Evolutionary conservation across 495 filamentous ascomycete genomes (phyloP).

Genomic region (Aeminium ludgeri): DNA sequence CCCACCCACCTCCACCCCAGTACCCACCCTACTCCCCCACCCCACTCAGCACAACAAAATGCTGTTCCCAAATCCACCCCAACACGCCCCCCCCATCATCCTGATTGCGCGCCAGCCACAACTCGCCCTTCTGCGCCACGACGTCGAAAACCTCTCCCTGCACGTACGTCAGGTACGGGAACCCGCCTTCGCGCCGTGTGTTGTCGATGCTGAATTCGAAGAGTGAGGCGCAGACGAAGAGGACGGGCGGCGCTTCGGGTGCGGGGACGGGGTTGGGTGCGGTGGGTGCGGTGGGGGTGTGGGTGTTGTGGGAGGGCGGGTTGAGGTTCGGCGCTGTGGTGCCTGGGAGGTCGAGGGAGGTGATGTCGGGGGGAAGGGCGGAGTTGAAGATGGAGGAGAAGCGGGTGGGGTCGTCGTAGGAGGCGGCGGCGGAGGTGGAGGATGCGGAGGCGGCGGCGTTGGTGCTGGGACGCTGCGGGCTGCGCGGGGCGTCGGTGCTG

Average conservation of each 20-base stretch:
- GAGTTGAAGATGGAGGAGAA: constrained; percentile 22
- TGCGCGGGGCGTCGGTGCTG: constrained; percentile 1
- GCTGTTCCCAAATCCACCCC: constrained; percentile 99
- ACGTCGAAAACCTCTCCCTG: constrained; percentile 56
- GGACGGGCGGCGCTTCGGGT: constrained; percentile 32
- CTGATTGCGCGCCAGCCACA: constrained; percentile 95
- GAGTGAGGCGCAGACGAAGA: constrained; percentile 85
- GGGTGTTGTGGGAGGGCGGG: background rate
- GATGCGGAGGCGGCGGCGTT: constrained; percentile 7
- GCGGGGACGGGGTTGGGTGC: constrained; percentile 10
- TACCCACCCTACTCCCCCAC: too few species aligned
- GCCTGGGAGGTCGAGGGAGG: too few species aligned
- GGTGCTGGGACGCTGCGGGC: constrained; percentile 1
- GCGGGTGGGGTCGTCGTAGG: constrained; percentile 3
- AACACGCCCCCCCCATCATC: constrained; percentile 61
- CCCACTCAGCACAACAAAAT: constrained; percentile 56
- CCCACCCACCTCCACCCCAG: too few species aligned
- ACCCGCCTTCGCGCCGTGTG: constrained; percentile 80
- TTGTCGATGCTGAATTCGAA: constrained; percentile 95
- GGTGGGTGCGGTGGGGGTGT: constrained; percentile 9
- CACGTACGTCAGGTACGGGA: constrained; percentile 89
- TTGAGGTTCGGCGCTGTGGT: too few species aligned
- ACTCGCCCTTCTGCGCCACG: constrained; percentile 87
- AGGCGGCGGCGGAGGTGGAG: constrained; percentile 10
- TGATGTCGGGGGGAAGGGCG: constrained; percentile 19